phyloP scores from a whole-genome alignment of 345 rosid species.

The Arabidopsis suecica region DNA sequence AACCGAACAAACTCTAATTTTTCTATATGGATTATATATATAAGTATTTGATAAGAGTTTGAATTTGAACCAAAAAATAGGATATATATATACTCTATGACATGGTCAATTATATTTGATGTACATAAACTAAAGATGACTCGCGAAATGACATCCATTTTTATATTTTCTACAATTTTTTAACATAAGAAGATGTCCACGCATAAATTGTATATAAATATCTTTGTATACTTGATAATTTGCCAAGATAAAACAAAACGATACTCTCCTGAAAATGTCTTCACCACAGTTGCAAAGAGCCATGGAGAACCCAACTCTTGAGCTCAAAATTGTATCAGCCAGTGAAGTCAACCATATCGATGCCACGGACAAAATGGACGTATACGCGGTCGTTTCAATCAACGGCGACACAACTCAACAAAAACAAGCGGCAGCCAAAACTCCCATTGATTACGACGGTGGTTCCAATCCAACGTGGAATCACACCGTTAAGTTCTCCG shows the following conservation, averaged over 20 bases:
- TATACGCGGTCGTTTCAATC: constrained; percentile 67
- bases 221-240: neutral
- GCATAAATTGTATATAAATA: neutral
- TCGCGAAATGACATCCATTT: constrained; percentile 26
- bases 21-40: neutral
- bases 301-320: constrained; percentile 60
- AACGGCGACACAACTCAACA: constrained; percentile 48
- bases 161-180: neutral
- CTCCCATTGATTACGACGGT: constrained; percentile 56
- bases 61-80: too few relatives aligned
- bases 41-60: neutral
- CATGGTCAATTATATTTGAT: neutral
- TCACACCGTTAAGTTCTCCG: constrained; percentile 61
- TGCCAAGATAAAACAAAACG: neutral
- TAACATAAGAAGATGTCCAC: constrained; percentile 7
- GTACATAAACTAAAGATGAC: constrained; percentile 27
- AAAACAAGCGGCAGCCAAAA: constrained; percentile 51
- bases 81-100: neutral
- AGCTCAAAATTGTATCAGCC: constrained; percentile 71
- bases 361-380: constrained; percentile 67
- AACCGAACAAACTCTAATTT: neutral
- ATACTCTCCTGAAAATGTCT: constrained; percentile 21
- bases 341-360: constrained; percentile 61
- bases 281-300: constrained; percentile 18
- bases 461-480: constrained; percentile 77